Conservation (phyloP, 2,329 filamentous ascomycete species). For the Ceratocystis cacaofunesta region DNA sequence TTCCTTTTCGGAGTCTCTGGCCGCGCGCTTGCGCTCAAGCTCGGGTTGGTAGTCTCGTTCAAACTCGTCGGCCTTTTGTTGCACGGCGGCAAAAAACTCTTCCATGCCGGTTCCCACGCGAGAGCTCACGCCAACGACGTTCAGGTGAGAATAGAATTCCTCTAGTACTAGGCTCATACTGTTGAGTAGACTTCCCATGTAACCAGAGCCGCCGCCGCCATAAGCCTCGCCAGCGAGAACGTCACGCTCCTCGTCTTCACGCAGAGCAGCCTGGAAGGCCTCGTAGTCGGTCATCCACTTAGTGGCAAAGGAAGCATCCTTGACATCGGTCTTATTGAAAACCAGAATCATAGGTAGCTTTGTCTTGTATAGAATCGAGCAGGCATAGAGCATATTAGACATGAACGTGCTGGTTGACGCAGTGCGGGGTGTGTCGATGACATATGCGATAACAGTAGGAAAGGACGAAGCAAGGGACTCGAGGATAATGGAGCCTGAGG, state of each 20-base stretch:
- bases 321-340: conserved; percentile 97
- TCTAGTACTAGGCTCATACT: conserved; percentile 97
- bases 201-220: conserved; percentile 64
- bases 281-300: conserved; percentile 99
- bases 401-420: conserved; percentile 93
- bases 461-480: conserved; percentile 87
- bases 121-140: conserved; percentile 81
- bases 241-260: conserved; percentile 63
- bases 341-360: conserved; percentile 97
- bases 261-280: conserved; percentile 75
- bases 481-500: conserved; percentile 82
- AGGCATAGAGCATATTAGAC: conserved; percentile 99
- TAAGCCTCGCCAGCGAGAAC: conserved; percentile 60
- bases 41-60: conserved; percentile 83
- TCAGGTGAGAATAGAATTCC: conserved; percentile 91
- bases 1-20: conserved; percentile 62
- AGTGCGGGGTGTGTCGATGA: conserved; percentile 92
- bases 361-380: conserved; percentile 96
- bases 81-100: conserved; percentile 83
- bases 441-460: conserved; percentile 90
- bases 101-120: conserved; percentile 86
- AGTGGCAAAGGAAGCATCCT: conserved; percentile 78
- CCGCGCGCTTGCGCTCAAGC: conserved; percentile 59
- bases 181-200: conserved; percentile 91
- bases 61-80: conserved; percentile 78